These are phyloP conservation scores for Apostasia ramifera DNA, from an alignment of 106 monocot species.

Conservation along the genomic window DNA sequence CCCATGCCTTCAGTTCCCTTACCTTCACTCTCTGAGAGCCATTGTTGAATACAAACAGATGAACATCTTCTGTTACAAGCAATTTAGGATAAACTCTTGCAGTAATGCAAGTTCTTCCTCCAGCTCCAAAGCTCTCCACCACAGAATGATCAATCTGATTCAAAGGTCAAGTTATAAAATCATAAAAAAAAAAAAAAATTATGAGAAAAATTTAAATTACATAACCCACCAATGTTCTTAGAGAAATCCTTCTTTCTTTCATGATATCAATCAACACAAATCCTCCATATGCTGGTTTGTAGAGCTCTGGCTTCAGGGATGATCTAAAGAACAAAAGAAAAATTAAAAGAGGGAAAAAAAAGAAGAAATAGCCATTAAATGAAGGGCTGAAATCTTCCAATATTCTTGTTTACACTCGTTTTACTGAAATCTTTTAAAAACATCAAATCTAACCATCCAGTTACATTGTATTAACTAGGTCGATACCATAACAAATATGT, in stretches of 20 bases:
- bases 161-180: background rate
- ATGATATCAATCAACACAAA: conserved; percentile 22
- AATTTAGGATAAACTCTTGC: conserved; percentile 14
- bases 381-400: background rate
- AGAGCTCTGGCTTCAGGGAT: conserved; percentile 29
- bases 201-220: background rate
- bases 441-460: too few species aligned
- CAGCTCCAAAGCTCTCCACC: conserved; percentile 20
- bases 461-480: too few species aligned
- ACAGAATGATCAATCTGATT: conserved; percentile 16
- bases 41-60: conserved; percentile 16
- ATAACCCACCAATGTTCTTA: conserved; percentile 15
- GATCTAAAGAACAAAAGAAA: conserved; percentile 24
- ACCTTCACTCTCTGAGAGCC: conserved; percentile 8
- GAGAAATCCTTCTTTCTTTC: conserved; percentile 11
- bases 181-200: background rate
- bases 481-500: too few species aligned
- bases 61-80: background rate
- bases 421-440: too few species aligned
- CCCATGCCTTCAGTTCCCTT: conserved; percentile 8
- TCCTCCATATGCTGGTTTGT: conserved; percentile 57
- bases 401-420: background rate
- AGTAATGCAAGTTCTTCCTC: conserved; percentile 22
- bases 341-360: background rate
- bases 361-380: background rate